These are phyloP conservation scores for Pilaira anomala DNA, from an alignment of 192 early-diverging fungal genomes.

Conservation along the genomic window DNA sequence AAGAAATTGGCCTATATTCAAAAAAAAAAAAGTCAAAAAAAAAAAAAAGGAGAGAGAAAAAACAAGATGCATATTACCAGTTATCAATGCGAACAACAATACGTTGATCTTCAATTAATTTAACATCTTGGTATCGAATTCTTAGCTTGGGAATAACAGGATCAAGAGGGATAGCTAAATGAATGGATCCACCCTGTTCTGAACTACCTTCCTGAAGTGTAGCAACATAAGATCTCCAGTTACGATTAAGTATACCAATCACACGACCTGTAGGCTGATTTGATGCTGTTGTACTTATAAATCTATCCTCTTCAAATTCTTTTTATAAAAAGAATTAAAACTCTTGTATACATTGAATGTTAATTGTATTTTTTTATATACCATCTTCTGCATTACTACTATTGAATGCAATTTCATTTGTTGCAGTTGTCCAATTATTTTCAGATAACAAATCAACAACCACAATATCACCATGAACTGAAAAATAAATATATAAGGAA, in stretches of 20 bases:
- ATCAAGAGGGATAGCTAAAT: conserved; percentile 68
- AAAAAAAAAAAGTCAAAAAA: neutral
- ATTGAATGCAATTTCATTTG: conserved; percentile 43
- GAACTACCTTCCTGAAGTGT: conserved; percentile 63
- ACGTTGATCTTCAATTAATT: conserved; percentile 53
- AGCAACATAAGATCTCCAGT: conserved; percentile 76
- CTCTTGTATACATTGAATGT: no score
- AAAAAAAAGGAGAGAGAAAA: neutral
- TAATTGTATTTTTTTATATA: neutral
- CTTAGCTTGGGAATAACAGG: conserved; percentile 70
- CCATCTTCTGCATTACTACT: conserved; percentile 23
- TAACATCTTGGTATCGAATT: conserved; percentile 61
- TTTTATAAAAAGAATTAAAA: neutral
- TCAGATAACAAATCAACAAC: conserved; percentile 58
- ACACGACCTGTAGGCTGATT: conserved; percentile 48
- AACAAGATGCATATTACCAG: conserved; percentile 38
- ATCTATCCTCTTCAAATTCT: conserved; percentile 13
- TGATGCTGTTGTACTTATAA: neutral
- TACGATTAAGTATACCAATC: conserved; percentile 60
- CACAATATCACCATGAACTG: conserved; percentile 64
- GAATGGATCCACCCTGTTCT: conserved; percentile 49
- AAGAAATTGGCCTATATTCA: conserved; percentile 53
- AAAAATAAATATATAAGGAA: neutral
- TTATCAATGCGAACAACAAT: conserved; percentile 73
- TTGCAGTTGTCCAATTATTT: conserved; percentile 41